These are phyloP conservation scores for Trametes villosa DNA, from an alignment of 768 basidiomycete species.

Conservation along the genomic window DNA sequence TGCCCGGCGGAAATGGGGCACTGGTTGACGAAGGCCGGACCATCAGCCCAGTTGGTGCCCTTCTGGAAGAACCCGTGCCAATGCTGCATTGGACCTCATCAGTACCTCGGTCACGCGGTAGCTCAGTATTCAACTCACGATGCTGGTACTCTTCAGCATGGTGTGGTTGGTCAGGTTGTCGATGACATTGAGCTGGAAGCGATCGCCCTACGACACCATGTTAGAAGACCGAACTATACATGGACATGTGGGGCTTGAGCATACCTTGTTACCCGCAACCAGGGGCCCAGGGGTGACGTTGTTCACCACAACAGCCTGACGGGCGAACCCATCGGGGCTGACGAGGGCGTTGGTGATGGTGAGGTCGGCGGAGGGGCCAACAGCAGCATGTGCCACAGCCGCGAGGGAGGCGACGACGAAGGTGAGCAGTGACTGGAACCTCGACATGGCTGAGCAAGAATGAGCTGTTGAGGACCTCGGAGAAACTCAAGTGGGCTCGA, in stretches of 20 bases:
- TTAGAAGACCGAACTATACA: not conserved
- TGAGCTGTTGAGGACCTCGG: not conserved
- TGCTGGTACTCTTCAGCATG: constrained; percentile 27
- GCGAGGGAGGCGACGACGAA: constrained; percentile 10
- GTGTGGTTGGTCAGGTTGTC: constrained; percentile 24
- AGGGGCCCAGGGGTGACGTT: constrained; percentile 24
- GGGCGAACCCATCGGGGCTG: constrained; percentile 34
- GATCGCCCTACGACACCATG: constrained; percentile 14
- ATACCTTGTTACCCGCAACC: constrained; percentile 26
- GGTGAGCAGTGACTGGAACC: constrained; percentile 17
- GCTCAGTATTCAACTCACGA: constrained; percentile 20
- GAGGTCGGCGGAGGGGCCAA: constrained; percentile 25
- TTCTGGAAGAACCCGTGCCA: constrained; percentile 55
- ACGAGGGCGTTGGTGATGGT: constrained; percentile 24
- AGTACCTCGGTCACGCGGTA: too few relatives aligned
- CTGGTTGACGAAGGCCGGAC: constrained; percentile 48
- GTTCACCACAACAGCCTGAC: constrained; percentile 27
- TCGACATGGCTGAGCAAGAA: constrained; percentile 10
- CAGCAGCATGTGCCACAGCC: constrained; percentile 7
- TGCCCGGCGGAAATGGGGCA: constrained; percentile 39
- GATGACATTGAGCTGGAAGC: constrained; percentile 28
- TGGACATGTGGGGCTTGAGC: not conserved
- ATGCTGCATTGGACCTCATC: constrained; percentile 22
- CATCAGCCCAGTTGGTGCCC: constrained; percentile 49
- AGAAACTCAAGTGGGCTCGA: constrained; percentile 8